Percentiles rank a stretch among this genome's conserved stretches.
Conservation (phyloP, 352 stramenopile species). For the Plasmopara halstedii region DNA sequence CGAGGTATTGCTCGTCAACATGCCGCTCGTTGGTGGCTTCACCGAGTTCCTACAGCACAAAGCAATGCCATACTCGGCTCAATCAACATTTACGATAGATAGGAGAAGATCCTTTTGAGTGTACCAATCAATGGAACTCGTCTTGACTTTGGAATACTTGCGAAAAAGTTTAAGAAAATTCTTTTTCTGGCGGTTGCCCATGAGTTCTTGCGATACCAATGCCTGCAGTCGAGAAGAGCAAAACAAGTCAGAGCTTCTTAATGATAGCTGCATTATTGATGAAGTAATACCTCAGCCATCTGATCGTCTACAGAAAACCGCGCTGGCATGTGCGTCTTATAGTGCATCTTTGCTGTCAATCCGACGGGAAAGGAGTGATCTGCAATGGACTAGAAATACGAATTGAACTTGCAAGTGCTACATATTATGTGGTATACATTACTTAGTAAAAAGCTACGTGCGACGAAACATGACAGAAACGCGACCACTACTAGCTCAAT, state of each 20-base stretch:
- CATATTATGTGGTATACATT: not conserved
- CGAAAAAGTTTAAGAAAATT: conserved; percentile 87
- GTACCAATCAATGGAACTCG: conserved; percentile 77
- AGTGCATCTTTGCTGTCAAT: conserved; percentile 47
- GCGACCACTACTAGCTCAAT: conserved; percentile 20
- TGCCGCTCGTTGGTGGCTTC: conserved; percentile 58
- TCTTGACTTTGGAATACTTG: conserved; percentile 83
- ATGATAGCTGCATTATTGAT: not conserved
- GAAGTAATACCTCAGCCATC: conserved; percentile 63
- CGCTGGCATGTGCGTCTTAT: conserved; percentile 80
- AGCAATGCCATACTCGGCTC: too few relatives aligned
- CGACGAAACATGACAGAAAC: conserved; percentile 9
- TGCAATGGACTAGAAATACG: too few relatives aligned
- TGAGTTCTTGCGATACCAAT: conserved; percentile 70
- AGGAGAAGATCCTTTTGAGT: too few relatives aligned
- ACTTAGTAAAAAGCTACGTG: too few relatives aligned
- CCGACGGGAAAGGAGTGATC: not conserved
- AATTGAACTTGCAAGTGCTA: too few relatives aligned
- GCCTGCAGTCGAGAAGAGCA: conserved; percentile 26
- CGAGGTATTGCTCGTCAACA: conserved; percentile 66
- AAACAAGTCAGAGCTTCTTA: not conserved
- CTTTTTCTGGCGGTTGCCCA: conserved; percentile 72
- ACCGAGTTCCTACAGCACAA: conserved; percentile 55
- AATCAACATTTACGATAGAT: too few relatives aligned
- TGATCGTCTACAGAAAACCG: conserved; percentile 83